These are phyloP conservation scores for Penicillium freii DNA, from an alignment of 2,329 filamentous ascomycete species.

Conservation along the genomic window DNA sequence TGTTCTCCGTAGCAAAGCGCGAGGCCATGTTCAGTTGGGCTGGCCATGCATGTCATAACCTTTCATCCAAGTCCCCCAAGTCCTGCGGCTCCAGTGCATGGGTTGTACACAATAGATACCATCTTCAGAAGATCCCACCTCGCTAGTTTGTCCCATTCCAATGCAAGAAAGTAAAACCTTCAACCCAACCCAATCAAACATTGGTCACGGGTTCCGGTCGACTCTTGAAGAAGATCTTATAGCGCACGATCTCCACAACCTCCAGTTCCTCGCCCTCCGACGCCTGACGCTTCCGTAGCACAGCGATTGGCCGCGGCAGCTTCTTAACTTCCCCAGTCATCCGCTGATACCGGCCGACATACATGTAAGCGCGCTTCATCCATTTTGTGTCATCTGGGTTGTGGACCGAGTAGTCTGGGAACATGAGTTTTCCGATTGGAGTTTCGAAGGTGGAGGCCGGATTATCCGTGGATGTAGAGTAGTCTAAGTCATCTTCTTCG, in stretches of 20 bases:
- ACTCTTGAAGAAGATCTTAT: constrained; percentile 79
- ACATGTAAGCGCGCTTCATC: constrained; percentile 89
- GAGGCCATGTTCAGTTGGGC: background rate
- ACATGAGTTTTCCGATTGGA: constrained; percentile 70
- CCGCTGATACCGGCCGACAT: constrained; percentile 83
- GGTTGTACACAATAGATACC: background rate
- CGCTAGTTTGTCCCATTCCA: background rate
- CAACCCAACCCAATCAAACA: constrained; percentile 20
- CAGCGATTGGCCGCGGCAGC: constrained; percentile 70
- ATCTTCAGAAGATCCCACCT: background rate
- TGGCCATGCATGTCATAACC: background rate
- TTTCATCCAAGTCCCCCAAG: background rate
- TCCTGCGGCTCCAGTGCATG: background rate
- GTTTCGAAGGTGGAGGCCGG: constrained; percentile 40
- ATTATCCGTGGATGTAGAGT: constrained; percentile 16
- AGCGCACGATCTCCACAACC: constrained; percentile 81
- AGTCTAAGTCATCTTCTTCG: constrained; percentile 27
- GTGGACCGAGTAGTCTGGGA: constrained; percentile 68
- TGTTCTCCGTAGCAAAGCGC: background rate
- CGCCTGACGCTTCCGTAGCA: constrained; percentile 63
- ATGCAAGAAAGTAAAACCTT: background rate
- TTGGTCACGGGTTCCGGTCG: constrained; percentile 78
- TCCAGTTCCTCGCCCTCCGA: constrained; percentile 56
- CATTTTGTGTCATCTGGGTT: constrained; percentile 61
- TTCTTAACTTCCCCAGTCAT: constrained; percentile 90